These are phyloP conservation scores for Medicago arabica DNA, from an alignment of 306 rosid species.

Conservation along the genomic window DNA sequence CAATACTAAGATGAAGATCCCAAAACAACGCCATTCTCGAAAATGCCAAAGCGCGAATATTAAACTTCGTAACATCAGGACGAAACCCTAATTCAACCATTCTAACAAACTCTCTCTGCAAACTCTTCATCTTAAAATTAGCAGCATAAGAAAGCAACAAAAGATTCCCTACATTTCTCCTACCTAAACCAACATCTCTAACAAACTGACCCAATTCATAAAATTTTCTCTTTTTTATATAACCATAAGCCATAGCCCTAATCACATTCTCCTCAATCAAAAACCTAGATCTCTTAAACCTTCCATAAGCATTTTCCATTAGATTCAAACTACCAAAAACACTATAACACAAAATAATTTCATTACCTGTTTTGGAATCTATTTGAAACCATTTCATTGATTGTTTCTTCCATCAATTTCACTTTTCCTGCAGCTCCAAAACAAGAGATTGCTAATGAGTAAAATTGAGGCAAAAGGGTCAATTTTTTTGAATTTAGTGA, in stretches of 20 bases:
- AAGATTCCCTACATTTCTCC: constrained; percentile 80
- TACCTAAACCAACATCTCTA: constrained; percentile 75
- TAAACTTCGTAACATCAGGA: constrained; percentile 86
- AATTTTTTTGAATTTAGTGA: constrained; percentile 53
- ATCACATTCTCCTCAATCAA: constrained; percentile 65
- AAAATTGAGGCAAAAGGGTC: constrained; percentile 60
- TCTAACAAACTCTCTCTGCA: constrained; percentile 79
- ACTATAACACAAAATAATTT: constrained; percentile 60
- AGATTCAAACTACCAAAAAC: constrained; percentile 70
- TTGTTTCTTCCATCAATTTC: constrained; percentile 71
- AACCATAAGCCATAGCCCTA: constrained; percentile 69
- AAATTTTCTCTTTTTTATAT: constrained; percentile 59
- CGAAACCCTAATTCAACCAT: constrained; percentile 78
- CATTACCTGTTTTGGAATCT: constrained; percentile 63
- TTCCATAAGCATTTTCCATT: constrained; percentile 75
- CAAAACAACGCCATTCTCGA: constrained; percentile 90
- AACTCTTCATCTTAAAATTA: constrained; percentile 89
- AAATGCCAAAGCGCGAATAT: constrained; percentile 85
- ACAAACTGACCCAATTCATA: constrained; percentile 76
- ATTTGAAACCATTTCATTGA: constrained; percentile 67
- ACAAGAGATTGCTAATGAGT: constrained; percentile 72
- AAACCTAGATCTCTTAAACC: constrained; percentile 68
- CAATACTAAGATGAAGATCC: constrained; percentile 95
- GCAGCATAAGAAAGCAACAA: constrained; percentile 84
- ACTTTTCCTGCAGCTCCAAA: constrained; percentile 78